phyloP scores from a whole-genome alignment of 148 eudicot species.

The Rhododendron ovatum region DNA sequence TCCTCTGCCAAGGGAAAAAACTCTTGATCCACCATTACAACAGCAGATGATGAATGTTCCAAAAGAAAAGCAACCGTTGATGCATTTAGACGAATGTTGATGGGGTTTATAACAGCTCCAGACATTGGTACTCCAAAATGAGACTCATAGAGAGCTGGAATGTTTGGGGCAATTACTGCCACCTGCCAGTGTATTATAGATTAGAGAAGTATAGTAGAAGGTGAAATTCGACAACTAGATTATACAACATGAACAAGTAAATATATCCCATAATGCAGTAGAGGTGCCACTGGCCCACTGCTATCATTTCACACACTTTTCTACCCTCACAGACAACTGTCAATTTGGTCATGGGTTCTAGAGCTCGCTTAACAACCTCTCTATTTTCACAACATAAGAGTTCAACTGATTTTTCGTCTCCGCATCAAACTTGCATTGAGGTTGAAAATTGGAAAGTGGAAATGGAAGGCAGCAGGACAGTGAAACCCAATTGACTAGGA shows the following conservation, averaged over 20 bases:
- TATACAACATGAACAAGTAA: not conserved
- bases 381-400: not conserved
- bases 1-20: slow-evolving; percentile 77
- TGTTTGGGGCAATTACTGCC: slow-evolving; percentile 90
- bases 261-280: not conserved
- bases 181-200: slow-evolving; percentile 47
- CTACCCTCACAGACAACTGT: not conserved
- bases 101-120: slow-evolving; percentile 82
- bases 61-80: slow-evolving; percentile 72
- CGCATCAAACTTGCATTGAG: not conserved
- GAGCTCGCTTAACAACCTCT: not conserved
- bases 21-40: slow-evolving; percentile 89
- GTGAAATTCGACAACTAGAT: not conserved
- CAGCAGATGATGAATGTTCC: slow-evolving; percentile 64
- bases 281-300: not conserved
- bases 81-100: slow-evolving; percentile 91
- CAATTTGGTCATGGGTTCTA: not conserved
- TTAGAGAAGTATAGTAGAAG: not conserved
- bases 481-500: not conserved
- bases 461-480: not conserved
- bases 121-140: slow-evolving; percentile 98
- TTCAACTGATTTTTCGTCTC: not conserved
- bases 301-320: not conserved
- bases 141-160: slow-evolving; percentile 86
- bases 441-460: not conserved